Base-by-base conservation (phyloP, 192 early-diverging fungal species). In the Blastocladiella britannica region DNA sequence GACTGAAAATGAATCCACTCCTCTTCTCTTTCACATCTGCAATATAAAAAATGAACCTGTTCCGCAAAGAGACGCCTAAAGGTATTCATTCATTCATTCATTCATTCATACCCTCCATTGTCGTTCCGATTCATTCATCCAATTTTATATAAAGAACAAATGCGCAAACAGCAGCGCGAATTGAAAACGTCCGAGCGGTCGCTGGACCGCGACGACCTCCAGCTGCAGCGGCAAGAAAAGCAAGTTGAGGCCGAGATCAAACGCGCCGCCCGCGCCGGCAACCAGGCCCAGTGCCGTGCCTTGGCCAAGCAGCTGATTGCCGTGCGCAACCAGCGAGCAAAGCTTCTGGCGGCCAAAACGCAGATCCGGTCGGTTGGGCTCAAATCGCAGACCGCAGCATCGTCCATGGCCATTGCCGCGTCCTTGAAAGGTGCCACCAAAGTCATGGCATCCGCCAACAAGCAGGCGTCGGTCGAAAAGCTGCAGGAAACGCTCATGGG, bases 181-280 rank as follows among this genome's bases (percentile, higher is more conserved):
- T 56, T 65, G 28, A 55, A 53, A 25, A 47, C 60, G 18, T 29
- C 57, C 27, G 55, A 55, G 24, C 62, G 64, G n/a, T 55, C 60
- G 29, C 51, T 69, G 22, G 60, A 61, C 29, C 63, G 62, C 25
- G 66, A 68, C 27, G 30, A 56, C 47, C 52, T 54, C 18, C 51
- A 55, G 7, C 67, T 69, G 23, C 62, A 68, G 25, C 60, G 62
- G 53, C 67, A 69, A 54, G 65, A 67, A 53, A 62, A 27, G 23
- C 64, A 66, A 27, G 26, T 69, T 23, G 65, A 63, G 27, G 26
- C 26, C n/a, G 66, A 70, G 9, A 69, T 70, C 52, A 70, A 70
- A 51, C 51, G 60, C 26, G 63, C 66, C 27, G 68, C 68, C 5
- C 53, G 54, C 29, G 54, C 63, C 31, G 63, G 63, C n/a, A 59